phyloP scores from a whole-genome alignment of 2,329 filamentous ascomycete species.

The Ceratocystis destructans region DNA sequence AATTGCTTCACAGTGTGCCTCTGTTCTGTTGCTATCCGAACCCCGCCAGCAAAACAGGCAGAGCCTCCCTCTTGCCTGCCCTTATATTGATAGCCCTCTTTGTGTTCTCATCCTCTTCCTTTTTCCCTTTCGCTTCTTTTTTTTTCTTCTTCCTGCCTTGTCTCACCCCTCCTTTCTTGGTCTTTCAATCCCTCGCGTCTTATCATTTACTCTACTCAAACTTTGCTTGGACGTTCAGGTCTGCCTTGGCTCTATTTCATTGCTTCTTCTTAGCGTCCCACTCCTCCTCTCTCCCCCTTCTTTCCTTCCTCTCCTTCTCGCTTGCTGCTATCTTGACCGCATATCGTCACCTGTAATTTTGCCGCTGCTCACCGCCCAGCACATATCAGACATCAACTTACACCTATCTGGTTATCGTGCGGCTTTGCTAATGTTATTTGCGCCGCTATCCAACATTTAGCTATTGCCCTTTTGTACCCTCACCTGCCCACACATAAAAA shows the following conservation, averaged over 20 bases:
- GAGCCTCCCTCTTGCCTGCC: no score
- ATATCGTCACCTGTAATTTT: slow-evolving; percentile 5
- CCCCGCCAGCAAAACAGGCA: background rate
- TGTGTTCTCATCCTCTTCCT: background rate
- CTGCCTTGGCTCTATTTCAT: background rate
- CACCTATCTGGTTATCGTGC: slow-evolving; percentile 1
- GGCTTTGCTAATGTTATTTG: slow-evolving; percentile 5
- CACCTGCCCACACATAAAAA: background rate
- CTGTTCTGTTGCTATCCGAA: background rate
- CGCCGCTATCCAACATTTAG: background rate
- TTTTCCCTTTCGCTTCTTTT: background rate
- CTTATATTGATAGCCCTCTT: no score
- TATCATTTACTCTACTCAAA: background rate
- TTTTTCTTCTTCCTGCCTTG: background rate
- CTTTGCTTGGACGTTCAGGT: background rate
- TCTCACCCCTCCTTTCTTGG: background rate
- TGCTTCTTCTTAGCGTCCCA: background rate
- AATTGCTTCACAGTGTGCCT: background rate
- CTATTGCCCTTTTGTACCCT: background rate
- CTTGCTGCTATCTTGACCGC: background rate
- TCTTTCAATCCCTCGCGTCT: background rate
- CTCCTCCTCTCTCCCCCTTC: background rate
- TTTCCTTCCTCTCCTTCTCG: background rate
- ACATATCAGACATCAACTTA: slow-evolving; percentile 4
- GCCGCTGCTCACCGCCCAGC: slow-evolving; percentile 4